phyloP scores from a whole-genome alignment of 805 yeast species.

The Yarrowia hollandica region DNA sequence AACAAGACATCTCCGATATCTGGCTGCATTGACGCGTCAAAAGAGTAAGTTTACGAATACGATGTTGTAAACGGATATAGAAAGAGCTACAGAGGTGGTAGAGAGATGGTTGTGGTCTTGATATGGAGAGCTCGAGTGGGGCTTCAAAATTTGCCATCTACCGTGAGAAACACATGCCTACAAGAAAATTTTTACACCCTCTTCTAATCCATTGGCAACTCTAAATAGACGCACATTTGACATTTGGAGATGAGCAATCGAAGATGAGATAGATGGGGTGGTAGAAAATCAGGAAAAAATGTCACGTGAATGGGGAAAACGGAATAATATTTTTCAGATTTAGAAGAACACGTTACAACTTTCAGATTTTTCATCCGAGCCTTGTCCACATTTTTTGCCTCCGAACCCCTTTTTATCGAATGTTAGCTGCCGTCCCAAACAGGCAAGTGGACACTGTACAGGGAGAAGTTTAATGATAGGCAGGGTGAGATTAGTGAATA shows the following conservation, averaged over 20 bases:
- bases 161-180: too few relatives aligned
- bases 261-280: background rate
- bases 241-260: background rate
- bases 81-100: background rate
- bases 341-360: too few relatives aligned
- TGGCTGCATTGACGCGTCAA: constrained; percentile 22
- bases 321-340: too few relatives aligned
- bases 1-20: constrained; percentile 5
- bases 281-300: background rate
- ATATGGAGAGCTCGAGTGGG: too few relatives aligned
- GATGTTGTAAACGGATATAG: background rate
- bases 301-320: background rate
- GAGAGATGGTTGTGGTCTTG: too few relatives aligned
- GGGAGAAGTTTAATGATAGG: background rate
- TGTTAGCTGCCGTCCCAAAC: background rate
- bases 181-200: too few relatives aligned
- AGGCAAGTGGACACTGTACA: constrained; percentile 11
- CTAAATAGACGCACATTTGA: too few relatives aligned
- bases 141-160: too few relatives aligned
- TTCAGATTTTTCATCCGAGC: too few relatives aligned
- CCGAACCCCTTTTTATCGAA: background rate
- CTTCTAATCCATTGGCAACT: too few relatives aligned
- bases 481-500: background rate
- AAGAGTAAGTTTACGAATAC: background rate
- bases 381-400: too few relatives aligned